These are phyloP conservation scores for Fusarium sarcochroum DNA, from an alignment of 2,329 filamentous ascomycete species.

Conservation along the genomic window DNA sequence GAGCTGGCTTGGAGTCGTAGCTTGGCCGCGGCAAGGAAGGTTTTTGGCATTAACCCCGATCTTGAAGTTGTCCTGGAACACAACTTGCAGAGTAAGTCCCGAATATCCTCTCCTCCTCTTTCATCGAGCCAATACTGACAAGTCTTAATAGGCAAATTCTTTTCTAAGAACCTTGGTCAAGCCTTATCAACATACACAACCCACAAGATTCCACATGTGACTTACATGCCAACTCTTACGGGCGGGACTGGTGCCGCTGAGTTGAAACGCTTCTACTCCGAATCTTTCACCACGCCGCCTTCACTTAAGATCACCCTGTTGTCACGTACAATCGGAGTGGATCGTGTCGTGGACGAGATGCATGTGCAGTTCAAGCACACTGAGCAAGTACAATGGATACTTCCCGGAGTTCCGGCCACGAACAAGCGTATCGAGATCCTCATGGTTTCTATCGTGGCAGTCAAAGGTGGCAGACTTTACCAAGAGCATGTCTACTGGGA, in stretches of 20 bases:
- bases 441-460: slow-evolving; percentile 70
- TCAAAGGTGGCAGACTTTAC: slow-evolving; percentile 71
- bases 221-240: slow-evolving; percentile 75
- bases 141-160: slow-evolving; percentile 63
- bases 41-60: slow-evolving; percentile 74
- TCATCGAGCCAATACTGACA: accelerated
- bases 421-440: slow-evolving; percentile 66
- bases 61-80: slow-evolving; percentile 76
- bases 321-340: slow-evolving; percentile 74
- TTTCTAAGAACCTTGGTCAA: slow-evolving; percentile 67
- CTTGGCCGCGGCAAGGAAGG: slow-evolving; percentile 70
- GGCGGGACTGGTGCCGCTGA: slow-evolving; percentile 73
- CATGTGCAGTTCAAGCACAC: slow-evolving; percentile 71
- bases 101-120: no score
- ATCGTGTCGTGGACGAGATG: slow-evolving; percentile 76
- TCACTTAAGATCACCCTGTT: slow-evolving; percentile 73
- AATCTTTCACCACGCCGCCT: slow-evolving; percentile 75
- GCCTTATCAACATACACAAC: slow-evolving; percentile 73
- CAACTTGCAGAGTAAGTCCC: slow-evolving; percentile 69
- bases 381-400: slow-evolving; percentile 70
- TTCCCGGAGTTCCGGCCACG: slow-evolving; percentile 71
- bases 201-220: slow-evolving; percentile 76
- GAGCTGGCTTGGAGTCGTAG: slow-evolving; percentile 79
- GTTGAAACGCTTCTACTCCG: slow-evolving; percentile 73
- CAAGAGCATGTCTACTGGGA: slow-evolving; percentile 78